These are phyloP conservation scores for Linanthus parryae DNA, from an alignment of 148 eudicot species.

Conservation along the genomic window DNA sequence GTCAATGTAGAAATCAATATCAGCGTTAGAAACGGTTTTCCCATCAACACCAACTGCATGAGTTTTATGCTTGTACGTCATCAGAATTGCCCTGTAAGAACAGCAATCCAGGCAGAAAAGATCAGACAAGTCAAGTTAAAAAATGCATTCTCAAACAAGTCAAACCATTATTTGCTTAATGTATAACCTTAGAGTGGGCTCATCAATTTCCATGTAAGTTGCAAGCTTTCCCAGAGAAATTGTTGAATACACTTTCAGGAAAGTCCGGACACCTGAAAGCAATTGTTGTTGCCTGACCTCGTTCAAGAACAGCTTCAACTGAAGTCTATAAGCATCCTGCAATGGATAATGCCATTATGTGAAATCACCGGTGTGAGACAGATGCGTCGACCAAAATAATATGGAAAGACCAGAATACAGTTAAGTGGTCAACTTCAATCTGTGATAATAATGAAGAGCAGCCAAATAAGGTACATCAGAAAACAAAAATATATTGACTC, in stretches of 20 bases:
- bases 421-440: too few species aligned
- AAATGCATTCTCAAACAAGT: too few species aligned
- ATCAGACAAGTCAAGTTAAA: background rate
- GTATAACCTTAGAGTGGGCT: slow-evolving; percentile 69
- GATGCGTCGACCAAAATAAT: background rate
- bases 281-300: slow-evolving; percentile 96
- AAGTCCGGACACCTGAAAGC: slow-evolving; percentile 74
- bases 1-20: slow-evolving; percentile 79
- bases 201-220: slow-evolving; percentile 88
- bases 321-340: slow-evolving; percentile 98
- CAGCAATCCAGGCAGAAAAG: background rate
- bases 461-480: too few species aligned
- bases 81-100: slow-evolving; percentile 72
- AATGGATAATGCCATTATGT: background rate
- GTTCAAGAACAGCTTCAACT: slow-evolving; percentile 89
- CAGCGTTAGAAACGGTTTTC: slow-evolving; percentile 78
- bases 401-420: too few species aligned
- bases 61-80: slow-evolving; percentile 97
- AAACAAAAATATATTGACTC: too few species aligned
- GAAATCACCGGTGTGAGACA: background rate
- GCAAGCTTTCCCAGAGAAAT: slow-evolving; percentile 82
- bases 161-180: too few species aligned
- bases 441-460: too few species aligned
- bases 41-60: slow-evolving; percentile 78
- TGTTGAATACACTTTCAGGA: slow-evolving; percentile 85